Base-by-base conservation (phyloP, 2,329 filamentous ascomycete species). In the Diaporthe citrichinensis region DNA sequence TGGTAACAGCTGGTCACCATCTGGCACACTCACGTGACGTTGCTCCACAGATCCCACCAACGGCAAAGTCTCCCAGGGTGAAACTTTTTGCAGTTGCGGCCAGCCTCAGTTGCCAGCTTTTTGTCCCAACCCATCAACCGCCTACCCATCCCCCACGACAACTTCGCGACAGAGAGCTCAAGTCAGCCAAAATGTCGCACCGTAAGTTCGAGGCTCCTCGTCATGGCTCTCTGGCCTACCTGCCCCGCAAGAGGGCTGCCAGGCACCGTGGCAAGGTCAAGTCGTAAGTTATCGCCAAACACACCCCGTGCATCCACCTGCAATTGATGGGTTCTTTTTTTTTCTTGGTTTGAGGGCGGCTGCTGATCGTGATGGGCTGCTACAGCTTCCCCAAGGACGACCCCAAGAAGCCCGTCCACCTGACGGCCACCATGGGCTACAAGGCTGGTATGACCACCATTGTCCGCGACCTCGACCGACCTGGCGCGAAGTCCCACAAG, bases 371-470 rank as follows among this genome's bases (percentile, higher is more conserved):
- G 8, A 12, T 36, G 28, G 20, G 25, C n/a, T 49, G 23, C 34
- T 49, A 74, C 85, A 97, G 95, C 89, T 99, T 99, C 93, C 97
- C 97, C 86, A 98, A 98, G 94, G 97, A 99, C 94, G 96, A 99
- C 92, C 91, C 95, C 85, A 98, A 98, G 94, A 98, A 98, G 94
- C 95, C 96, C 84, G 95, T 98, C 88, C 97, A 99, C 92, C 93
- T 99, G 84, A 99, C 97, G 80, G 97, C 97, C 85, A 90, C 95
- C 85, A 96, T 98, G 93, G 97, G 97, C 87, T 99, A 99, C 94
- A 99, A 99, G 95, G 97, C 97, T 87, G 97, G 97, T 88, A 99
- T 99, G 97, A 98, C 95, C 88, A 99, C 97, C 84, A 97, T 98
- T 88, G 97, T 99, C 87, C 96, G 97, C 89, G 96, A 98, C 89